Base-by-base conservation (phyloP, 345 rosid species). In the Aquilaria yunnanensis region DNA sequence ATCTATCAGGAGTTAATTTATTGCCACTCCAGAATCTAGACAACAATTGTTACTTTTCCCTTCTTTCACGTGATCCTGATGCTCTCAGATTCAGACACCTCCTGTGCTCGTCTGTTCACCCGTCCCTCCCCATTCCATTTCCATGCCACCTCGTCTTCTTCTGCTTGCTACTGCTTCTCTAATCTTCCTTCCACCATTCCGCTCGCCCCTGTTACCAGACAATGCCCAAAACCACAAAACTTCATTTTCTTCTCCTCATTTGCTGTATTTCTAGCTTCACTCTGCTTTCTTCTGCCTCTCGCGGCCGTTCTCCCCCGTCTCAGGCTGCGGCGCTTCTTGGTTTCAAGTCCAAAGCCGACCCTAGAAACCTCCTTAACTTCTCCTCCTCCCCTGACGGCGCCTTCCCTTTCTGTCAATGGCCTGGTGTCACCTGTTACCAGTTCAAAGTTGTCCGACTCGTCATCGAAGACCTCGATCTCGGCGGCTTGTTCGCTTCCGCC, bases 311-410 rank as follows among this genome's bases (percentile, higher is more conserved):
- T 34, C 64, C 43, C n/a, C 74, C 80, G 10, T 50, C 70, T 10
- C 96, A 89, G 64, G 91, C 90, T 30, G 51, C 72, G 1, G 77
- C 86, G 29, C 81, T 92, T 50, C 74, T 92, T n/a, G 80, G 77
- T 32, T 90, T 93, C 70, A 86, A 83, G 62, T 78, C 85, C 34
- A 83, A 77, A 68, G 97, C 93, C 2, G 98, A 93, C 76, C 56
- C 77, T 45, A 70, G 74, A 67, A 63, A 67, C 66, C 68, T 49
- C 43, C 81, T 90, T 11, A 62, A 54, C 0, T 84, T 66, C 72
- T 68, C 78, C 6, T 23, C 23, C 23, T 23, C 23, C 43, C 64
- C 47, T 11, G 77, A 76, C 67, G 66, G 62, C 14, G 73, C 76
- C 68, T 60, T 66, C 47, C 59, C 12, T 9, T 78, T 76, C 64